phyloP scores from a whole-genome alignment of 2,329 filamentous ascomycete species.

The Trichoderma polysporum region DNA sequence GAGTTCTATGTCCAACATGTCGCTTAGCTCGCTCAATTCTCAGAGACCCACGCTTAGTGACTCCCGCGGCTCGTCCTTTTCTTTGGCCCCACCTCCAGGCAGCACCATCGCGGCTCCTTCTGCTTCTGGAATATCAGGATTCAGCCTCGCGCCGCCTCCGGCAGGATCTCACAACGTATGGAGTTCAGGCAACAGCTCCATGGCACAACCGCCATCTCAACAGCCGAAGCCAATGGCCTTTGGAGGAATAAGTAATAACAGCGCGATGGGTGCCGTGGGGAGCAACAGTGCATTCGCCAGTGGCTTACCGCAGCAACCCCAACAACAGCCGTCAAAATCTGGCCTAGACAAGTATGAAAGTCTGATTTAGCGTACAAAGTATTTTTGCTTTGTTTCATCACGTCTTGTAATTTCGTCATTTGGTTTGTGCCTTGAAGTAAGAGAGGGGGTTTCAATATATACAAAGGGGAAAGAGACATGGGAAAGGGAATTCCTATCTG shows the following conservation, averaged over 20 bases:
- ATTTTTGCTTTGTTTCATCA: not conserved
- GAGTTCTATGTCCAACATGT: conserved; percentile 49
- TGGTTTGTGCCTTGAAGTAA: not conserved
- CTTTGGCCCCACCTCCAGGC: conserved; percentile 54
- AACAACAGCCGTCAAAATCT: conserved; percentile 40
- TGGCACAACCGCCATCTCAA: not conserved
- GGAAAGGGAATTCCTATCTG: no score
- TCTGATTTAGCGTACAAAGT: conserved; percentile 49
- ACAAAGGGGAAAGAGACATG: not conserved
- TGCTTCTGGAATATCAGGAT: conserved; percentile 37
- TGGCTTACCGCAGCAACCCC: conserved; percentile 9
- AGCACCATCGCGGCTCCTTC: conserved; percentile 24
- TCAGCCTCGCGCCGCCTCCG: conserved; percentile 48
- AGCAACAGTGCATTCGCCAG: conserved; percentile 29
- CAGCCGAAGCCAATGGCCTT: conserved; percentile 21
- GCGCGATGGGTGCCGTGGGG: not conserved
- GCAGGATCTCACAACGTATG: conserved; percentile 26
- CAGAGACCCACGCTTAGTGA: conserved; percentile 39
- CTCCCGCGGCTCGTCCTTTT: conserved; percentile 51
- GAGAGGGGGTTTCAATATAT: not conserved
- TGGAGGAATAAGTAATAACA: conserved; percentile 28
- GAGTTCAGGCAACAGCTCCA: conserved; percentile 23
- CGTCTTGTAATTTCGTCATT: not conserved
- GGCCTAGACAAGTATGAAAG: conserved; percentile 69
- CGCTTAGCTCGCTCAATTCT: conserved; percentile 36